Conservation (phyloP, 306 rosid genomes). For the Vigna radiata region DNA sequence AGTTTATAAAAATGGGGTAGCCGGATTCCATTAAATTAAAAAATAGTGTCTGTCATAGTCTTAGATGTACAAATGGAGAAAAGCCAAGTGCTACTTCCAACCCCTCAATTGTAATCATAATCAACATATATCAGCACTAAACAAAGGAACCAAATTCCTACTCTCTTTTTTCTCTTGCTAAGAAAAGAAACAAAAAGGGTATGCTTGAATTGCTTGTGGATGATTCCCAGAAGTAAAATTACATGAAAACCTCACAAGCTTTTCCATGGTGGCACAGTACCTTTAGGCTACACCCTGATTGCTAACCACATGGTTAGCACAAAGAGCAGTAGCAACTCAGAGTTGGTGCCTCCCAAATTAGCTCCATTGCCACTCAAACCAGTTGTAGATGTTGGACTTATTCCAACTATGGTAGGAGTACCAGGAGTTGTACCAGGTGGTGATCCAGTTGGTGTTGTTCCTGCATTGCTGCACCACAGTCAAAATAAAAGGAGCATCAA, state of each 20-base stretch:
- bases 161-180: slow-evolving; percentile 29
- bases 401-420: slow-evolving; percentile 51
- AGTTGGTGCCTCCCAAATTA: slow-evolving; percentile 34
- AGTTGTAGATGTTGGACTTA: slow-evolving; percentile 67
- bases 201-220: slow-evolving; percentile 41
- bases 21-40: slow-evolving; percentile 48
- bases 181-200: slow-evolving; percentile 37
- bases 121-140: slow-evolving; percentile 46
- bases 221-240: slow-evolving; percentile 45
- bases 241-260: slow-evolving; percentile 34
- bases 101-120: slow-evolving; percentile 37
- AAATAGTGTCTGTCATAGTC: slow-evolving; percentile 52
- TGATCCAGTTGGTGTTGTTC: slow-evolving; percentile 51
- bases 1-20: slow-evolving; percentile 32
- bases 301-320: slow-evolving; percentile 49
- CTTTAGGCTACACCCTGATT: slow-evolving; percentile 38
- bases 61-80: slow-evolving; percentile 57
- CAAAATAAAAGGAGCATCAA: slow-evolving; percentile 9
- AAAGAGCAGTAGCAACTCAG: slow-evolving; percentile 28
- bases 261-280: slow-evolving; percentile 5
- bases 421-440: slow-evolving; percentile 37
- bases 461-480: slow-evolving; percentile 52
- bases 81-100: slow-evolving; percentile 45
- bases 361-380: slow-evolving; percentile 32
- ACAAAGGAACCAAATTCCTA: slow-evolving; percentile 59